phyloP scores from a whole-genome alignment of 2,329 filamentous ascomycete species.

The Trichoderma polysporum region DNA sequence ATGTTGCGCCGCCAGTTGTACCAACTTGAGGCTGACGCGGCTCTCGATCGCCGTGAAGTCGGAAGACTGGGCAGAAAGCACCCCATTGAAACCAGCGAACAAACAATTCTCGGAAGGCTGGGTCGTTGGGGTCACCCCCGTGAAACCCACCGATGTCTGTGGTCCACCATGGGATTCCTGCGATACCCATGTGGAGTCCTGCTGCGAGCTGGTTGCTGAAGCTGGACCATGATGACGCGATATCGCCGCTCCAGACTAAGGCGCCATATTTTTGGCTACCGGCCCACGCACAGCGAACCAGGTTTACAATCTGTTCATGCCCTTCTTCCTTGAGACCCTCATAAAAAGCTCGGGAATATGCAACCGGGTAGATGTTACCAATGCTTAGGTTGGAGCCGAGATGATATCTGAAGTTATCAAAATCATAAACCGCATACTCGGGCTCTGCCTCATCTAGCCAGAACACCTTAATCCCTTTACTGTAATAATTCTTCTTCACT shows the following conservation, averaged over 20 bases:
- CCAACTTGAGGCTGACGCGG: conserved; percentile 45
- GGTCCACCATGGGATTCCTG: conserved; percentile 67
- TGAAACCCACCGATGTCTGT: conserved; percentile 72
- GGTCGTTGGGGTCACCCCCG: conserved; percentile 57
- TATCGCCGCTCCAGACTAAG: conserved; percentile 66
- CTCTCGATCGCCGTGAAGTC: conserved; percentile 65
- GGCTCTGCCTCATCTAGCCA: conserved; percentile 71
- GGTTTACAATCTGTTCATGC: conserved; percentile 58
- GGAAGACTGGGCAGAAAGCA: conserved; percentile 65
- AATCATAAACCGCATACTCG: conserved; percentile 64
- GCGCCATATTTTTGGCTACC: conserved; percentile 63
- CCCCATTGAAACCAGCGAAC: conserved; percentile 71
- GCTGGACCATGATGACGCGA: conserved; percentile 62
- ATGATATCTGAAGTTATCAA: conserved; percentile 57
- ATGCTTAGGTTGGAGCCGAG: conserved; percentile 38
- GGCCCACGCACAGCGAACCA: conserved; percentile 50
- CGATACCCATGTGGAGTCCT: conserved; percentile 60
- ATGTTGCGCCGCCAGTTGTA: conserved; percentile 41
- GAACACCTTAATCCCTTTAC: conserved; percentile 62
- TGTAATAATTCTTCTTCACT: conserved; percentile 59
- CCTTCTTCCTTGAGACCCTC: conserved; percentile 56
- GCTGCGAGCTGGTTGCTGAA: not conserved
- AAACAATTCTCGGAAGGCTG: conserved; percentile 60
- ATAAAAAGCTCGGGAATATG: conserved; percentile 60
- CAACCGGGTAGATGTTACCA: conserved; percentile 60